Base-by-base conservation (phyloP, 108 stramenopile genomes). In the Seminavis robusta region DNA sequence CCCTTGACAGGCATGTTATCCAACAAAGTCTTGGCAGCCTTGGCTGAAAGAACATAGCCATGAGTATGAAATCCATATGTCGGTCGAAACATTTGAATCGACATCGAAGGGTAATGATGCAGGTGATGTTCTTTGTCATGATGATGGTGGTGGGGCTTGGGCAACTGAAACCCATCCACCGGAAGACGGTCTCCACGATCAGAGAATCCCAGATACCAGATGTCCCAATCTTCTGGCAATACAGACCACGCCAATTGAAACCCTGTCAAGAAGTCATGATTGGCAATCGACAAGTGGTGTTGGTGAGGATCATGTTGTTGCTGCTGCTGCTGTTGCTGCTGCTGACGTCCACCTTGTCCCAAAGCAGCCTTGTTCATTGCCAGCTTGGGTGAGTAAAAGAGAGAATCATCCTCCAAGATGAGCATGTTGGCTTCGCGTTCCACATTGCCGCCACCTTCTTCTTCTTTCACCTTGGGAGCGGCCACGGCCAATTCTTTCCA, bases 1-100 rank as follows among this genome's bases (percentile, higher is more conserved):
- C 71, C 77, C 0, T 27, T 41, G 8, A 73, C 63, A 3, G 77
- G 77, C 5, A 78, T 39, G 21, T 65, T 21, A 4, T 42, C 1
- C 19, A 78, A 33, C 23, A 78, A 33, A 6, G 1, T 28, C 15
- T 11, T 0, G 16, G 77, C 77, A 9, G 63, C 71, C 21, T n/a
- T 1, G 29, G 33, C 20, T 4, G 19, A 56, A 10, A 78, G 11
- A n/a, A 70, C 63, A 53, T 78, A 78, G n/a, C 61, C 65, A 47
- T 78, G 77, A 4, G 77, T 78, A 11, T 71, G 55, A 53, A 69
- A 78, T 32, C 77, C 77, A 63, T 78, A 78, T 2, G 44, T 53
- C 16, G 77, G 77, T 50, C 50, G 48, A 33, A 63, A 78, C 21
- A 73, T 5, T 1, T 37, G 11, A 11, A 63, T 37, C 11, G 16